Conservation (phyloP, 2,329 filamentous ascomycete species). For the Paramyrothecium roridum region DNA sequence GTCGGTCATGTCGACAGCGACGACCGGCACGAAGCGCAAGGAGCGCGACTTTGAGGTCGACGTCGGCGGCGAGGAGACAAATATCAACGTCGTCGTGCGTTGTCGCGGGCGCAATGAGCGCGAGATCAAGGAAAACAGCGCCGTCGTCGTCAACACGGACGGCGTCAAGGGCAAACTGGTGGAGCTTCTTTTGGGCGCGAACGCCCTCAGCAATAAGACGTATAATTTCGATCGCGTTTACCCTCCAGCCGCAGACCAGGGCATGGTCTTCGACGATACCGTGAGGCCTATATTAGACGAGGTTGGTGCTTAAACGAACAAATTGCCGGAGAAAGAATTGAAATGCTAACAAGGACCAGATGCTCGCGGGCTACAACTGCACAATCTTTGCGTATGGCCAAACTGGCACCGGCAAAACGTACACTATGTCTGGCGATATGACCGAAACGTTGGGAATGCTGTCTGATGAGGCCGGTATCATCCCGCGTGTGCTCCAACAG, state of each 20-base stretch:
- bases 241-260: constrained; percentile 89
- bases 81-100: constrained; percentile 95
- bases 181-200: constrained; percentile 88
- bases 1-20: constrained; percentile 58
- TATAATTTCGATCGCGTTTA: constrained; percentile 98
- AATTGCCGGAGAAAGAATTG: too few relatives aligned
- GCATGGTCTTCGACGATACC: constrained; percentile 92
- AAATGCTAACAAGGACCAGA: constrained; percentile 48
- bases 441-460: constrained; percentile 79
- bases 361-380: constrained; percentile 92
- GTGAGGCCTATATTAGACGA: constrained; percentile 91
- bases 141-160: constrained; percentile 83
- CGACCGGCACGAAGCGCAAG: constrained; percentile 73
- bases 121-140: constrained; percentile 91
- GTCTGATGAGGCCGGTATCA: constrained; percentile 90
- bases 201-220: constrained; percentile 89
- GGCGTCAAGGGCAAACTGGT: constrained; percentile 83
- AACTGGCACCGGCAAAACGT: constrained; percentile 97
- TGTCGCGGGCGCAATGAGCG: constrained; percentile 91
- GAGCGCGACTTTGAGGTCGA: constrained; percentile 78
- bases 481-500: constrained; percentile 83
- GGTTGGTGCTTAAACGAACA: constrained; percentile 52
- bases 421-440: constrained; percentile 99
- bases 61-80: constrained; percentile 71
- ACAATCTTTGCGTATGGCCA: constrained; percentile 99